phyloP scores from a whole-genome alignment of 371 early-diverging fungal species.

The Blakeslea trispora region DNA sequence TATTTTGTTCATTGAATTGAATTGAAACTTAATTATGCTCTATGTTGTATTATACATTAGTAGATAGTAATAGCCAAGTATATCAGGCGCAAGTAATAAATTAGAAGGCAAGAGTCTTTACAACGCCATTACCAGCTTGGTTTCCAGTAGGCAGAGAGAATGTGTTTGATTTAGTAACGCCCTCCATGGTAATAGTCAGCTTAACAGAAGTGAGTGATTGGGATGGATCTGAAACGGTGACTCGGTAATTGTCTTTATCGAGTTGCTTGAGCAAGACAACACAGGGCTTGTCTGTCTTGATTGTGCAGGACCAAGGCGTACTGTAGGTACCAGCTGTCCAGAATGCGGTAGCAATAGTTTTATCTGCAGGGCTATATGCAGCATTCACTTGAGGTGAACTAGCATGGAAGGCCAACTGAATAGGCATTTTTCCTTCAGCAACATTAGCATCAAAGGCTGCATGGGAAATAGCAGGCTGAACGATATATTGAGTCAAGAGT shows the following conservation, averaged over 20 bases:
- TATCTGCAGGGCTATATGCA: conserved; percentile 20
- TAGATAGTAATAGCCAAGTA: background rate
- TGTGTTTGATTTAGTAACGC: background rate
- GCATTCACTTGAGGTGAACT: conserved; percentile 25
- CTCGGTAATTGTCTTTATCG: background rate
- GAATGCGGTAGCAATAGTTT: conserved; percentile 26
- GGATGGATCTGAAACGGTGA: conserved; percentile 29
- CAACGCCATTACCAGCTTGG: conserved; percentile 11
- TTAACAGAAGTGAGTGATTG: conserved; percentile 19
- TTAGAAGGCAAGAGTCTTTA: conserved; percentile 11
- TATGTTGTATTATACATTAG: background rate
- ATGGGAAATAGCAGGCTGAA: conserved; percentile 23
- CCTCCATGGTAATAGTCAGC: conserved; percentile 9
- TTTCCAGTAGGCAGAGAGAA: conserved; percentile 16
- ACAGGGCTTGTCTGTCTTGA: conserved; percentile 13
- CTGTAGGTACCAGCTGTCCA: conserved; percentile 27
- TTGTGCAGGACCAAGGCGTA: conserved; percentile 18
- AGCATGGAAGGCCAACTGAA: conserved; percentile 14
- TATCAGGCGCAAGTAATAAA: background rate
- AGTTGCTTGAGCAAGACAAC: conserved; percentile 13
- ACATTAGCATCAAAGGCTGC: conserved; percentile 8
- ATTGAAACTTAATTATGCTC: background rate
- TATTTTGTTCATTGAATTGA: background rate
- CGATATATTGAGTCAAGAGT: conserved; percentile 21
- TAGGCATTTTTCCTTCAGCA: conserved; percentile 1